These are phyloP conservation scores for Candida coquimbonensis DNA, from an alignment of 805 yeast species.

Conservation along the genomic window DNA sequence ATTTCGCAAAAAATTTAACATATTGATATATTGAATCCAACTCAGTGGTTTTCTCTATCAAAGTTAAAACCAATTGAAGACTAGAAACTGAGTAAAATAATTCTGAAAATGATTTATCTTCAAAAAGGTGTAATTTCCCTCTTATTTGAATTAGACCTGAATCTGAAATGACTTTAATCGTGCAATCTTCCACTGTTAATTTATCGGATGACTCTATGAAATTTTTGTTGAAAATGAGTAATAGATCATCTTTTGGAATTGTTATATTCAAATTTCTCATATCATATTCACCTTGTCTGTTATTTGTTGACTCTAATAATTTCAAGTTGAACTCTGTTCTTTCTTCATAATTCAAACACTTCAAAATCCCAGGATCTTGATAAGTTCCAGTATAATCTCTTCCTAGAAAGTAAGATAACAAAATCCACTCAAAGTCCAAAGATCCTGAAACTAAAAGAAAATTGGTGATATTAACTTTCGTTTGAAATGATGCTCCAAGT, in stretches of 20 bases:
- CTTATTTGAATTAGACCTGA: conserved; percentile 3
- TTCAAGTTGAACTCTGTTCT: conserved; percentile 31
- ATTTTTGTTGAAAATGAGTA: conserved; percentile 16
- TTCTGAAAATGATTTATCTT: conserved; percentile 9
- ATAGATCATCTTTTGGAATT: conserved; percentile 12
- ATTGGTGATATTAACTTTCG: conserved; percentile 22
- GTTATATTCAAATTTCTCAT: conserved; percentile 12
- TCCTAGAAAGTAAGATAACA: conserved; percentile 39
- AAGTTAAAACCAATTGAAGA: conserved; percentile 34
- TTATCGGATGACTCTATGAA: not conserved
- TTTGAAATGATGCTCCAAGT: conserved; percentile 7
- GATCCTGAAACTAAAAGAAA: conserved; percentile 32
- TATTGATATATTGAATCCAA: conserved; percentile 27
- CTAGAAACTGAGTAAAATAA: conserved; percentile 41
- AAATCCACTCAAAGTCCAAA: conserved; percentile 45
- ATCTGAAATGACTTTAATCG: not conserved
- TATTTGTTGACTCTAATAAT: conserved; percentile 25
- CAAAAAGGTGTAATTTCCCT: conserved; percentile 9
- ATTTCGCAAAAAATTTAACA: conserved; percentile 34
- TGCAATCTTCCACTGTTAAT: not conserved
- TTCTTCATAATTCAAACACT: conserved; percentile 32
- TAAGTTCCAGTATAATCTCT: conserved; percentile 42
- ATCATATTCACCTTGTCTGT: conserved; percentile 14
- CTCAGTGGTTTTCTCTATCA: conserved; percentile 39
- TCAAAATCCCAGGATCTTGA: conserved; percentile 31